These are phyloP conservation scores for Phaeosphaeriaceae sp. DNA, from an alignment of 2,329 filamentous ascomycete genomes.

Conservation along the genomic window DNA sequence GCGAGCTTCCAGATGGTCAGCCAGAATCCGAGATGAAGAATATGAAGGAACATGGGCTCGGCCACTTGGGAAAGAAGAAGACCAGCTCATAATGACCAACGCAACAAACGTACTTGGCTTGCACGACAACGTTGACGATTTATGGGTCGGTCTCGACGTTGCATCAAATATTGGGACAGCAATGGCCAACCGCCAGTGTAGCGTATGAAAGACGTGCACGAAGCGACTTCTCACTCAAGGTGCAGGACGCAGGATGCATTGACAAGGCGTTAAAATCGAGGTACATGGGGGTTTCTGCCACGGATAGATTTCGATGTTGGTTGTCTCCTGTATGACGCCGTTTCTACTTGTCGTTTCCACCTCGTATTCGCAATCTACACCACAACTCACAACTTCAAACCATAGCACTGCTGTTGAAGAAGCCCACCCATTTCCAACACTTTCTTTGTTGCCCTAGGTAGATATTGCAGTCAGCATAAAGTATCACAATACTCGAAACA, in stretches of 20 bases:
- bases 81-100: slow-evolving; percentile 21
- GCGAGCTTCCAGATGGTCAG: slow-evolving; percentile 51
- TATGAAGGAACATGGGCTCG: slow-evolving; percentile 41
- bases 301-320: not conserved
- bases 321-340: not conserved
- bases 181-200: slow-evolving; percentile 14
- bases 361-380: too few relatives aligned
- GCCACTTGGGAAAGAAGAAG: slow-evolving; percentile 32
- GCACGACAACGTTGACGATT: not conserved
- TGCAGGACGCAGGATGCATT: slow-evolving; percentile 37
- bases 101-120: not conserved
- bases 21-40: slow-evolving; percentile 49
- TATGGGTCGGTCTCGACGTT: not conserved
- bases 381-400: too few relatives aligned
- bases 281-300: slow-evolving; percentile 11
- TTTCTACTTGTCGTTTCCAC: not conserved
- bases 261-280: slow-evolving; percentile 25
- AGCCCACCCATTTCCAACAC: not conserved
- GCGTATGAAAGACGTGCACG: slow-evolving; percentile 34
- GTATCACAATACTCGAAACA: not conserved
- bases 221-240: slow-evolving; percentile 23
- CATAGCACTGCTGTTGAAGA: not conserved
- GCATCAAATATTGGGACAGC: slow-evolving; percentile 3
- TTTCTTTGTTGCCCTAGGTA: not conserved
- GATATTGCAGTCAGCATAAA: not conserved